Base-by-base conservation (phyloP, 228 moss, liverwort and hornwort genomes). In the Sphagnum magellanicum region DNA sequence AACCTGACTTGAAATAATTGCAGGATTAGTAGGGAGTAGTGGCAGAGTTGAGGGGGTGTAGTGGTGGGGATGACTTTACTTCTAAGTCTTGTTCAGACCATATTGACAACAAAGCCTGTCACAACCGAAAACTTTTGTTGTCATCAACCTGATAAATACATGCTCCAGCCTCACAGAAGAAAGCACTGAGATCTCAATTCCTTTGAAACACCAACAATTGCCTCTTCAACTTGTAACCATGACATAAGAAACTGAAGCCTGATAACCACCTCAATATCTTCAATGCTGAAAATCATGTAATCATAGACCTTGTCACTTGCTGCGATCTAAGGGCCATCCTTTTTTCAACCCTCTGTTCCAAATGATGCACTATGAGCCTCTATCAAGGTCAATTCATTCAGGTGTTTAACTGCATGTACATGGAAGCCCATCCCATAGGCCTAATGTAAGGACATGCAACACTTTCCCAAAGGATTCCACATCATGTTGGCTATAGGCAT, bases 221-320 rank as follows among this genome's bases (percentile, higher is more conserved):
- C 32, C 32, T 32, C 32, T 60, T 60, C 4, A 60, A 60, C 16
- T 16, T 68, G 49, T 6, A 46, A 48, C 12, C 14, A 32, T 67
- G 4, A 4, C 48, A 53, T 9, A 17, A 48, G 6, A n/a, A 6
- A 32, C 5, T 6, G 57, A 69, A 52, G 32, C 46, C 58, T 49
- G 53, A 55, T 55, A 55, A 7, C 53, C 51, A 91, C 96, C 93
- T 97, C 93, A 67, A 97, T 97, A 74, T 96, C 96, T 67, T 93
- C 93, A 74, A 93, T 93, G 74, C 92, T 88, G 69, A 97, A 97
- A 70, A 97, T 93, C 69, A 97, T 97, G 77, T 93, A 97, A 67
- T 97, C 96, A 63, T 91, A 97, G 10, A 97, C 96, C 83, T 93
- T 97, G 79, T 97, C 96, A 73, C 96, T 91, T 13, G 96, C 86